Evolutionary conservation across 2,329 filamentous ascomycete genomes (phyloP).

Genomic region (Aspergillus fumigatiaffinis): DNA sequence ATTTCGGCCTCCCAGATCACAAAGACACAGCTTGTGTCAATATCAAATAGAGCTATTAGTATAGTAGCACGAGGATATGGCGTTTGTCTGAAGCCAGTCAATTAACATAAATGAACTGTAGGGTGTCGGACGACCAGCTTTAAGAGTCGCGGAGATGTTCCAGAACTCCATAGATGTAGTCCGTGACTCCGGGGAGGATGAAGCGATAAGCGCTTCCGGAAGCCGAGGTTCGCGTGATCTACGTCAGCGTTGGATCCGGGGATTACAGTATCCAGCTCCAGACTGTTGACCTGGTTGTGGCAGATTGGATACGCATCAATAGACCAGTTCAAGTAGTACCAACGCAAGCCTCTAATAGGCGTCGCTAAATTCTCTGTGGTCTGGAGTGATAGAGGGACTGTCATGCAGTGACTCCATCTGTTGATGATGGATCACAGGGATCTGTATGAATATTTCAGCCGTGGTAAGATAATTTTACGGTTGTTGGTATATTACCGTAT

Average conservation of each 20-base stretch:
- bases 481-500: not conserved
- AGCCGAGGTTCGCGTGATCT: conserved; percentile 31
- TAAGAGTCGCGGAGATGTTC: conserved; percentile 22
- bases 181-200: conserved; percentile 29
- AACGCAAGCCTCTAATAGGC: no score
- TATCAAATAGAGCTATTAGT: not conserved
- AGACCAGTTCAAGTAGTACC: no score
- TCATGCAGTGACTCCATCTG: not conserved
- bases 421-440: not conserved
- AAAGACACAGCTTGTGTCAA: not conserved
- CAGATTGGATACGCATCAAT: no score
- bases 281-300: no score
- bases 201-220: conserved; percentile 30
- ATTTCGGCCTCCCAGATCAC: conserved; percentile 21
- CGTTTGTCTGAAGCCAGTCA: not conserved
- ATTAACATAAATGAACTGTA: not conserved
- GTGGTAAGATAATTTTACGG: not conserved
- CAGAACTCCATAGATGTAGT: conserved; percentile 27
- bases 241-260: conserved; percentile 17
- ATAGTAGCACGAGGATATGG: not conserved
- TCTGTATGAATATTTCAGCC: not conserved
- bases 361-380: not conserved
- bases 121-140: conserved; percentile 6
- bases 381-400: not conserved
- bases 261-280: not conserved